Percentiles rank a stretch among this genome's conserved stretches.
Conservation (phyloP, 495 filamentous ascomycete species). For the Lindgomyces ingoldianus region DNA sequence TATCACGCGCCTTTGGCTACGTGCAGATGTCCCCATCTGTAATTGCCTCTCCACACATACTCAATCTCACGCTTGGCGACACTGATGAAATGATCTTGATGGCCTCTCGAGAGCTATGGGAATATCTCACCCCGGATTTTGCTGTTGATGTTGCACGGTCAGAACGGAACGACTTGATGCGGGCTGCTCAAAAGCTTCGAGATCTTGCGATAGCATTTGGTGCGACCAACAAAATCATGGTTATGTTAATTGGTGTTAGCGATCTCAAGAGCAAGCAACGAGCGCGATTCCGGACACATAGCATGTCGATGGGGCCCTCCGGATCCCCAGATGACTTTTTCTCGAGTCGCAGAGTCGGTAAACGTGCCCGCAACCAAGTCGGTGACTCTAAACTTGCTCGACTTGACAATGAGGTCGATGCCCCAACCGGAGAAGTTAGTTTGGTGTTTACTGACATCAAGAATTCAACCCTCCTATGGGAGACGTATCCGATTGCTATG, state of each 20-base stretch:
- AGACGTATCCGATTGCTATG: slow-evolving; percentile 92
- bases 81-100: slow-evolving; percentile 93
- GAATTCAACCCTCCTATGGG: slow-evolving; percentile 96
- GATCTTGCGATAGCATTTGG: slow-evolving; percentile 96
- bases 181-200: slow-evolving; percentile 90
- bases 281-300: slow-evolving; percentile 69
- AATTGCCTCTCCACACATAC: slow-evolving; percentile 84
- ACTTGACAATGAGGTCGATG: slow-evolving; percentile 84
- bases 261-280: slow-evolving; percentile 82
- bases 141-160: slow-evolving; percentile 88
- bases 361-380: slow-evolving; percentile 66
- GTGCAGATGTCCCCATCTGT: slow-evolving; percentile 89
- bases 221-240: slow-evolving; percentile 91
- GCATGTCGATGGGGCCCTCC: slow-evolving; percentile 78
- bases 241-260: slow-evolving; percentile 92
- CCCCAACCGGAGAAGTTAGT: slow-evolving; percentile 83
- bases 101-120: slow-evolving; percentile 91
- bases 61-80: slow-evolving; percentile 75
- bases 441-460: slow-evolving; percentile 99
- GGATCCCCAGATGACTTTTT: slow-evolving; percentile 67
- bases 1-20: slow-evolving; percentile 94
- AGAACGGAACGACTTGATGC: slow-evolving; percentile 86
- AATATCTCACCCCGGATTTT: slow-evolving; percentile 82
- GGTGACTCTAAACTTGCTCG: slow-evolving; percentile 79
- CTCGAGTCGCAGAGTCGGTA: slow-evolving; percentile 58